Base-by-base conservation (phyloP, 768 basidiomycete genomes). In the Tylopilus vinaceipallidus region DNA sequence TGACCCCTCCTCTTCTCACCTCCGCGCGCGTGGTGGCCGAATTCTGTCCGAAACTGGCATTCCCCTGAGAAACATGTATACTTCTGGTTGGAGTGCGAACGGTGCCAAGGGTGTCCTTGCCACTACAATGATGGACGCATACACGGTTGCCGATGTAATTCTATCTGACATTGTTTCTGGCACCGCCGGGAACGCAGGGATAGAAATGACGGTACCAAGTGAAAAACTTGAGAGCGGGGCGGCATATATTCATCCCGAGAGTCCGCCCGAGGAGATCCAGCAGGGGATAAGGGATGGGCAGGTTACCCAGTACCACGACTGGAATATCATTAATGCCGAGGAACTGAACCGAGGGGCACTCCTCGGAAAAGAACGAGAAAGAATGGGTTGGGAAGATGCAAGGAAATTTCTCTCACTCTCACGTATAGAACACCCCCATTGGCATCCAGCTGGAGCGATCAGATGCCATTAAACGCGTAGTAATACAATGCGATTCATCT, bases 41-140 rank as follows among this genome's bases (percentile, higher is more conserved):
- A 70, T 89, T 8, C 59, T 80, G 23, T 71, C 72, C 11, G 56
- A 64, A 3, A 55, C 55, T 4, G 76, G 76, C 0, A 47, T 54
- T 5, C 64, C 69, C 11, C 56, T 84, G 32, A 75, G 73, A 32
- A 81, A 81, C 50, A 74, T 95, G n/a, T 99, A 97, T 63, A 87
- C 91, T 2, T 86, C 90, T 2, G 95, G 95, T 10, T 99, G 97
- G 97, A 86, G 91, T 2, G 86, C 91, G 2, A 83, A 80, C 3
- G 95, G 95, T 30, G 94, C 97, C 0, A 85, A 82, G 45, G 95
- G 95, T 10, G 94, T 98, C 12, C 75, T 98, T 38, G 94, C 92
- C 2, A 77, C 85, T 3, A 97, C 97, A 29, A 93, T 99, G 93
- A 82, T 91, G 68, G 80, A 97, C 63, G 90, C 95, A 19, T 92